Evolutionary conservation across 352 stramenopile genomes (phyloP).

Genomic region (Sclerospora graminicola): DNA sequence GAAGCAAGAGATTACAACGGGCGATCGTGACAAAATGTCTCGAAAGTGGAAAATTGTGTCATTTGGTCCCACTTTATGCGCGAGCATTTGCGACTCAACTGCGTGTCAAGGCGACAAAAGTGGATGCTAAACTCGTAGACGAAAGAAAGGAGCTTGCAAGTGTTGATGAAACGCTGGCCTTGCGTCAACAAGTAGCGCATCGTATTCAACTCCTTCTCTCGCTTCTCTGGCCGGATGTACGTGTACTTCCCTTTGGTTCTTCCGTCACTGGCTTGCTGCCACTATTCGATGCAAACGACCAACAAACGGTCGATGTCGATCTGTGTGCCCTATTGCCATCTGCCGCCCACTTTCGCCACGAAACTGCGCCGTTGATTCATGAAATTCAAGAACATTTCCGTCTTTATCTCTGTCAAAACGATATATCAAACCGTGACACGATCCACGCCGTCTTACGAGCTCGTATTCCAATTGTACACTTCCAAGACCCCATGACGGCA

Average conservation of each 20-base stretch:
- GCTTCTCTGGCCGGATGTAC: no score
- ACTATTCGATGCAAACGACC: neutral
- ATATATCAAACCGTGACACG: constrained; percentile 1
- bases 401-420: constrained; percentile 33
- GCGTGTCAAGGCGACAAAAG: no score
- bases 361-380: constrained; percentile 32
- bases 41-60: no score
- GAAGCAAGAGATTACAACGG: no score
- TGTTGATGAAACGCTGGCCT: no score
- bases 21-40: no score
- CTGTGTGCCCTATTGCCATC: constrained; percentile 64
- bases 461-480: constrained; percentile 65
- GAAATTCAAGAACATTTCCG: constrained; percentile 64
- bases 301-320: constrained; percentile 38
- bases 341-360: constrained; percentile 20
- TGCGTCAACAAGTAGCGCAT: no score
- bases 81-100: no score
- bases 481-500: constrained; percentile 22
- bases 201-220: no score
- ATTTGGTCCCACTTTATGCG: no score
- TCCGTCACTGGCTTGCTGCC: constrained; percentile 40
- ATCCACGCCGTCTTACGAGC: constrained; percentile 26
- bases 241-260: constrained; percentile 58
- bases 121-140: no score
- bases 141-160: no score